A percentile compares a stretch with the other conserved stretches of the same genome.
Conservation (phyloP, 2,329 filamentous ascomycete species). For the Beauveria sp. region DNA sequence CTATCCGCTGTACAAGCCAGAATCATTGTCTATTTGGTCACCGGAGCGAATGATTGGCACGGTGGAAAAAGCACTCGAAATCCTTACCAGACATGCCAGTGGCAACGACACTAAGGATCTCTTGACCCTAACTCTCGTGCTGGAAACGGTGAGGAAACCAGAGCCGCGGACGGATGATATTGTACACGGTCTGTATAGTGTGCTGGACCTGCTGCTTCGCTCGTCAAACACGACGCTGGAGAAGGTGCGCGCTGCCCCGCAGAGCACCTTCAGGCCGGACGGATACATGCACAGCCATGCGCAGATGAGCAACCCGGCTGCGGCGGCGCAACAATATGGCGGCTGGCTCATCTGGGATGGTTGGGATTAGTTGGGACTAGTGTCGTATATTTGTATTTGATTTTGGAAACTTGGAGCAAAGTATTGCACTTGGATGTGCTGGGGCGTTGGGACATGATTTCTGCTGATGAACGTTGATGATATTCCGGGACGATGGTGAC, state of each 20-base stretch:
- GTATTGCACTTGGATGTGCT: not conserved
- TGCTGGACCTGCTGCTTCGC: conserved; percentile 38
- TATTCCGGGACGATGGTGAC: not conserved
- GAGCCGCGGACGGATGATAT: conserved; percentile 37
- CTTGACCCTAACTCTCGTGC: conserved; percentile 38
- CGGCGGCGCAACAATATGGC: conserved; percentile 22
- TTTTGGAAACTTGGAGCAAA: not conserved
- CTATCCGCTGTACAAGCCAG: conserved; percentile 25
- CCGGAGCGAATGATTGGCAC: conserved; percentile 32
- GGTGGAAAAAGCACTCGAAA: conserved; percentile 40
- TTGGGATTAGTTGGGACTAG: conserved; percentile 23
- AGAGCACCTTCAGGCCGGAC: conserved; percentile 19
- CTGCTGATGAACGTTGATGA: not conserved
- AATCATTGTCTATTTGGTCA: conserved; percentile 35
- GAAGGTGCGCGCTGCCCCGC: conserved; percentile 17
- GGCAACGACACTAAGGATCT: conserved; percentile 45
- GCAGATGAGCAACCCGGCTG: conserved; percentile 21
- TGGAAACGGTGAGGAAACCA: conserved; percentile 35
- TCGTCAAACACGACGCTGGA: conserved; percentile 37
- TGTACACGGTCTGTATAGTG: conserved; percentile 30
- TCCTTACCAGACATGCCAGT: conserved; percentile 37
- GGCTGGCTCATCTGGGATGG: conserved; percentile 34
- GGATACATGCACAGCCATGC: conserved; percentile 21
- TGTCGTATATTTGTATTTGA: not conserved
- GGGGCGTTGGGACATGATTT: not conserved